Evolutionary conservation across 768 basidiomycete genomes (phyloP).

Genomic region (Candolleomyces aberdarensis): DNA sequence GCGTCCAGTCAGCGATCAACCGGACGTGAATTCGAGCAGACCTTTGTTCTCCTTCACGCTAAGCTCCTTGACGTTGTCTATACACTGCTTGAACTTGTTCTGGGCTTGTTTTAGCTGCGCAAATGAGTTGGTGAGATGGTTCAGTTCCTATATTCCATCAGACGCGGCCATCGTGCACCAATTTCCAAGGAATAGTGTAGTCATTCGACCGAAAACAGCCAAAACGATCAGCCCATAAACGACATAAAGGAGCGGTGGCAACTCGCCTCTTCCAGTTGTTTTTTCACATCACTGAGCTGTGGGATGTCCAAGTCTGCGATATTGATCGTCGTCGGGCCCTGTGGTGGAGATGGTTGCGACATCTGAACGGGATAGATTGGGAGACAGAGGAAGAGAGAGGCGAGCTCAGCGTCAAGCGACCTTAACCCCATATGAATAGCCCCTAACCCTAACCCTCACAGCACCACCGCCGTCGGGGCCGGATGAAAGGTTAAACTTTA

Average conservation of each 20-base stretch:
- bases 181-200: neutral
- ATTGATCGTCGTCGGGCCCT: constrained; percentile 58
- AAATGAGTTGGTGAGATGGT: constrained; percentile 88
- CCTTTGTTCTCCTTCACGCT: constrained; percentile 64
- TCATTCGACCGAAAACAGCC: constrained; percentile 4
- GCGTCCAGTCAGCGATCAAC: neutral
- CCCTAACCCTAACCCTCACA: too few relatives aligned
- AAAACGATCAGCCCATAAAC: neutral
- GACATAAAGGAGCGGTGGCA: neutral
- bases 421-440: too few relatives aligned
- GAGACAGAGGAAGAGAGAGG: neutral
- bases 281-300: constrained; percentile 85
- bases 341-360: constrained; percentile 21
- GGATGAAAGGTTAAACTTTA: too few relatives aligned
- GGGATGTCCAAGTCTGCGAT: constrained; percentile 79
- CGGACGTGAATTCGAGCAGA: constrained; percentile 14
- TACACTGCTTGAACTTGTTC: constrained; percentile 85
- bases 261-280: constrained; percentile 87
- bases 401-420: too few relatives aligned
- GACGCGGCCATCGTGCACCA: constrained; percentile 1
- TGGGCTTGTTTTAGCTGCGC: constrained; percentile 92
- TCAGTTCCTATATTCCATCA: constrained; percentile 66
- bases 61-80: constrained; percentile 68
- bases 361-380: constrained; percentile 15
- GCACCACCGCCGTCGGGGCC: too few relatives aligned